Evolutionary conservation across 2,329 filamentous ascomycete species (phyloP), one percentile per base, ranked within the genome.

Genomic region (Pseudopithomyces chartarum): DNA sequence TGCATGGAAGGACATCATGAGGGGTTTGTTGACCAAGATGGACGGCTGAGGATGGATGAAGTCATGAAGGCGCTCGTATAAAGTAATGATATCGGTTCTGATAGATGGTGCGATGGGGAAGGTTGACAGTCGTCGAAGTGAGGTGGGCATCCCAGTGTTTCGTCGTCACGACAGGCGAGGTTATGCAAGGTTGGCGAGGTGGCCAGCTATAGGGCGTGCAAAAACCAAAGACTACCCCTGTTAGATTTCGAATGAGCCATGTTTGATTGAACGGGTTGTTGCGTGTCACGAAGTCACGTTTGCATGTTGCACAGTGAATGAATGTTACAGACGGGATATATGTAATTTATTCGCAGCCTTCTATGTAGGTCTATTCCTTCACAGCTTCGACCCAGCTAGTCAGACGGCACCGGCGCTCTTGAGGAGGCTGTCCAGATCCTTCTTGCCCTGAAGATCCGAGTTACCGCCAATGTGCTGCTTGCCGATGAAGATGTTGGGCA

Each of bases 381-480:
- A 38, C n/a, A 52, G 32, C 26, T 56, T 42, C 49, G 26, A 54
- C 34, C 32, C 29, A 40, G 49, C 38, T 43, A 65, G 60, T 79
- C 81, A 90, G 61, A 88, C 59, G 64, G 88, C 89, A 69, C 84
- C 84, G 62, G 86, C 89, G 46, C 81, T 81, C 79, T 84, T 84
- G 74, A 91, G 79, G 66, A 95, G 77, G 32, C 70, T 69, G 65
- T 87, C 84, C 52, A 98, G 79, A 64, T 96, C 75, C 12, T 59
- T 63, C 78, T 83, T 86, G 52, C 80, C 82, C 80, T 93, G 89
- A 62, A 96, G 78, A 68, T 95, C 94, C 22, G 92, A 96, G 86
- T 98, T 98, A 66, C 95, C 95, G 62, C 95, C 95, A 76, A 99
- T 96, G 80, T 97, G 94, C 82, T 96, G 82, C 81, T 92, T 81